Base-by-base conservation (phyloP, 768 basidiomycete species). In the Mycena vulgaris region DNA sequence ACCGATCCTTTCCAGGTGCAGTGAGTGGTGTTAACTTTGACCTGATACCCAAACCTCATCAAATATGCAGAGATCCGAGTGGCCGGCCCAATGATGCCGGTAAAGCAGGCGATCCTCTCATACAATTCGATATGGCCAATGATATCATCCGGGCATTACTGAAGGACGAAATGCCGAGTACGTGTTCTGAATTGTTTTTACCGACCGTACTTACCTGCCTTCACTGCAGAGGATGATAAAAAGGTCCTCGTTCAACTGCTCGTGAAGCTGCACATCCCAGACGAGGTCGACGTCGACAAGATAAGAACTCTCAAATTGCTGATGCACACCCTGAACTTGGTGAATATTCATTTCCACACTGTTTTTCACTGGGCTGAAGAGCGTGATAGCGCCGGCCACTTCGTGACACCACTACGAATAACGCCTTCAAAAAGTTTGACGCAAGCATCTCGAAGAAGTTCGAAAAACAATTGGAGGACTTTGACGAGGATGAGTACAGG, bases 391-490 rank as follows among this genome's bases (percentile, higher is more conserved):
- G 79, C 53, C 83, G 83, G 1, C 83, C 81, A 68, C 88, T 77
- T 78, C 86, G 63, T 85, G 97, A 83, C 81, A 85, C 53, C 75
- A 86, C 66, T 80, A 78, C 92, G 17, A 89, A 88, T 48, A 96
- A 92, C 68, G 91, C 95, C 0, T 84, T 97, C 57, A 82, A 80
- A 27, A 91, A 90, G 70, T 96, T 97, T 76, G 90, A 94, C 35
- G 78, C 85, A 0, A 68, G 83, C 5, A 83, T 98, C 48, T 79
- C 81, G 56, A 96, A 95, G 84, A 91, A 89, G 75, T 95, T 91
- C 70, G 88, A 89, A 40, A 85, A 88, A 62, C 90, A 92, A 73
- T 82, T 96, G 16, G 89, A 90, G 68, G 87, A 86, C 67, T 92
- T 95, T 78, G 89, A 86, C 68, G 92, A 94, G 75, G 91, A 88